These are phyloP conservation scores for Herpetomonas samuelpessoai DNA, from an alignment of 208 protist species.

Conservation along the genomic window DNA sequence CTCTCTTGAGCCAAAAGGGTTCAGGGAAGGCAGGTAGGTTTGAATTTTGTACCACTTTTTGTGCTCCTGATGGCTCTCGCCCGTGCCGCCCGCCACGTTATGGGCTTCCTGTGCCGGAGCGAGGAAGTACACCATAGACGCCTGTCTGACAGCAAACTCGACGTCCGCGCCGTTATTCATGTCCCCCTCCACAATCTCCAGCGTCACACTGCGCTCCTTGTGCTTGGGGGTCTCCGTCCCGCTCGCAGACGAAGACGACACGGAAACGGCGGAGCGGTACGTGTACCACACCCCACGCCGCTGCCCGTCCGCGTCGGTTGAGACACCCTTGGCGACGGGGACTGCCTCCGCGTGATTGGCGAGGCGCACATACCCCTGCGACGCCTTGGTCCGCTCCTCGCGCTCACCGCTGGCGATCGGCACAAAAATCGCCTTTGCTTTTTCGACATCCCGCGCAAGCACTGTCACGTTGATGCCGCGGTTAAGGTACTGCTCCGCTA, in stretches of 20 bases:
- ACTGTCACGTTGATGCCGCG: constrained; percentile 66
- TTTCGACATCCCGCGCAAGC: constrained; percentile 36
- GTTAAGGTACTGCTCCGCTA: constrained; percentile 65
- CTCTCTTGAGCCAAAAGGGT: too few relatives aligned
- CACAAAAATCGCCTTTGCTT: constrained; percentile 41
- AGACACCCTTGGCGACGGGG: not conserved
- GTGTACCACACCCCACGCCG: constrained; percentile 35
- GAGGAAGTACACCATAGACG: constrained; percentile 52
- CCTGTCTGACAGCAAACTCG: constrained; percentile 48
- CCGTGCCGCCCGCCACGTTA: too few relatives aligned
- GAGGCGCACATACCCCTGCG: constrained; percentile 28
- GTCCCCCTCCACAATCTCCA: constrained; percentile 61
- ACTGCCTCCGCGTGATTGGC: constrained; percentile 1
- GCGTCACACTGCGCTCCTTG: constrained; percentile 13
- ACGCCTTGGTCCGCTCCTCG: constrained; percentile 14
- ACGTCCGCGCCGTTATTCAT: constrained; percentile 28
- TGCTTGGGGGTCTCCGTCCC: not conserved
- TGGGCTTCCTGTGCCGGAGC: constrained; percentile 15
- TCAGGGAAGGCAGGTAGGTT: not conserved
- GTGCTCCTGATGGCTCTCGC: not conserved
- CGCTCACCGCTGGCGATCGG: constrained; percentile 40
- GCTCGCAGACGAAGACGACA: not conserved
- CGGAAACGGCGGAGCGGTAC: constrained; percentile 10
- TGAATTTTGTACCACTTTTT: constrained; percentile 1
- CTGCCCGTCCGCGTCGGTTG: constrained; percentile 11